Evolutionary conservation across 805 yeast species (phyloP).

Genomic region (Zygosaccharomyces kombuchaensis): DNA sequence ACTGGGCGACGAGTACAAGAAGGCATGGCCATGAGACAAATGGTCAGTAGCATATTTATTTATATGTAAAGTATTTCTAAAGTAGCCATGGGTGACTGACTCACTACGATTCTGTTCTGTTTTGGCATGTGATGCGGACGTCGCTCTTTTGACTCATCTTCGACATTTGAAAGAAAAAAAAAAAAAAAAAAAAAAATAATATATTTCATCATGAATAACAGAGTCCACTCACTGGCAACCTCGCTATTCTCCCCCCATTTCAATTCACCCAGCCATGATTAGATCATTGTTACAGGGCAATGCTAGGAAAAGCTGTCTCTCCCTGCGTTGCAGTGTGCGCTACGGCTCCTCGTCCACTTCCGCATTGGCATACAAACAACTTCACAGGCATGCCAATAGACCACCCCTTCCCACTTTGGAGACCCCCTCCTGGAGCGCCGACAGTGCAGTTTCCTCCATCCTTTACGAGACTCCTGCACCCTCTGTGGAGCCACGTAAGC

Average conservation of each 20-base stretch:
- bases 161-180: slow-evolving; percentile 4
- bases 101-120: not conserved
- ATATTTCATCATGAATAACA: not conserved
- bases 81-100: not conserved
- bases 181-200: not conserved
- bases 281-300: slow-evolving; percentile 19
- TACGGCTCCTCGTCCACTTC: slow-evolving; percentile 66
- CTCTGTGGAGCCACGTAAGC: slow-evolving; percentile 56
- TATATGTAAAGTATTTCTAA: not conserved
- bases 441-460: slow-evolving; percentile 92
- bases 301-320: slow-evolving; percentile 13
- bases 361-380: slow-evolving; percentile 88
- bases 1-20: slow-evolving; percentile 37
- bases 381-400: slow-evolving; percentile 79
- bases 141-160: slow-evolving; percentile 4
- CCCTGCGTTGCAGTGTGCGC: slow-evolving; percentile 10
- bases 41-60: not conserved
- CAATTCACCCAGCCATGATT: slow-evolving; percentile 13
- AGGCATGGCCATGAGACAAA: slow-evolving; percentile 8
- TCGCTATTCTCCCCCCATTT: not conserved
- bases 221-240: not conserved
- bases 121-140: not conserved
- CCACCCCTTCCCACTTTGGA: slow-evolving; percentile 93
- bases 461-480: slow-evolving; percentile 79
- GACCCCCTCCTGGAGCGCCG: slow-evolving; percentile 93